Conservation (phyloP, 83 land plant species). For the Diphasiastrum complanatum region DNA sequence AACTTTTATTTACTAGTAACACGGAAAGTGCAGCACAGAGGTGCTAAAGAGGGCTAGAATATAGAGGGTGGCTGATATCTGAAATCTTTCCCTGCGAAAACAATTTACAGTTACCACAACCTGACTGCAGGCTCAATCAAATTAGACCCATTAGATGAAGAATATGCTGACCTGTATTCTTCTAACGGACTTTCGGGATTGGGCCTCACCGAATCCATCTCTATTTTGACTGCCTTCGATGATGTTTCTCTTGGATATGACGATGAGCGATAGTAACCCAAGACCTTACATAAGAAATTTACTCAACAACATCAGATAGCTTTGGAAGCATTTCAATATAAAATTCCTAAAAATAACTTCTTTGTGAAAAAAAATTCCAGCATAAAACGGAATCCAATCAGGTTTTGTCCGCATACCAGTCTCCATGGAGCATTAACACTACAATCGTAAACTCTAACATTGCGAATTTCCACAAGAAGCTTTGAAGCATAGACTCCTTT, state of each 20-base stretch:
- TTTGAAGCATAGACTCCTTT: slow-evolving; percentile 57
- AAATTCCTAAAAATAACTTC: background rate
- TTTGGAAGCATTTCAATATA: background rate
- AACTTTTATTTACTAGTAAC: too few relatives aligned
- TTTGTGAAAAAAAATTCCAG: too few relatives aligned
- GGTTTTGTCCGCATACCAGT: slow-evolving; percentile 40
- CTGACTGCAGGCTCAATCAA: too few relatives aligned
- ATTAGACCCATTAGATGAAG: background rate
- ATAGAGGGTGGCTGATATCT: too few relatives aligned
- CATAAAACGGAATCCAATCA: too few relatives aligned
- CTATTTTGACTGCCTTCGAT: slow-evolving; percentile 73
- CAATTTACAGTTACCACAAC: too few relatives aligned
- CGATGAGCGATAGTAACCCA: slow-evolving; percentile 62
- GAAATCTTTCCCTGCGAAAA: too few relatives aligned
- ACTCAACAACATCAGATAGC: background rate
- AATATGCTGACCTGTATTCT: slow-evolving; percentile 64
- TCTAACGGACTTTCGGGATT: slow-evolving; percentile 78
- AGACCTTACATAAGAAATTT: slow-evolving; percentile 39
- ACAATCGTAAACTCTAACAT: slow-evolving; percentile 60
- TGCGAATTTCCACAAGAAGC: slow-evolving; percentile 50
- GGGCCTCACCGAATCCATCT: slow-evolving; percentile 82
- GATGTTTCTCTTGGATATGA: slow-evolving; percentile 65
- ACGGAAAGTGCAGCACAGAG: too few relatives aligned
- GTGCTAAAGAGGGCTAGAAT: too few relatives aligned
- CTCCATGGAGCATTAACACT: slow-evolving; percentile 92